These are phyloP conservation scores for Arctium lappa DNA, from an alignment of 129 eudicot genomes.

Conservation along the genomic window DNA sequence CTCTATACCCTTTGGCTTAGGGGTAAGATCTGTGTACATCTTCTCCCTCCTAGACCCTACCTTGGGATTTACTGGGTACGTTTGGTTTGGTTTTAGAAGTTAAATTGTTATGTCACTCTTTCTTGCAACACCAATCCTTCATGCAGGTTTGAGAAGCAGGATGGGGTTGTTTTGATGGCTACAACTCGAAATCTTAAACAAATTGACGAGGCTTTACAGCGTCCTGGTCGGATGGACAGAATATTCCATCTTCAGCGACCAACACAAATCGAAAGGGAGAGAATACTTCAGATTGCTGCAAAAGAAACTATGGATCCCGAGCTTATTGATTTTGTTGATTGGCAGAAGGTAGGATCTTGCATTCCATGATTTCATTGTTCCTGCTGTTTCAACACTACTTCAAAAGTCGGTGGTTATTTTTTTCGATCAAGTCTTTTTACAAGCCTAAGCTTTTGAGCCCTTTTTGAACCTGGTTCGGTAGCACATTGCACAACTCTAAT, in stretches of 20 bases:
- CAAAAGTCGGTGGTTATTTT: background rate
- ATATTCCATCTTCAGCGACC: constrained; percentile 83
- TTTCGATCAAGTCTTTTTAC: background rate
- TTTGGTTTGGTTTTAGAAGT: background rate
- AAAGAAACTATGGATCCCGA: constrained; percentile 85
- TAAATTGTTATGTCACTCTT: background rate
- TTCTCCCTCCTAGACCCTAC: background rate
- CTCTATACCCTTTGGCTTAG: background rate
- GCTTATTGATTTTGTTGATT: constrained; percentile 70
- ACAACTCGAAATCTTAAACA: constrained; percentile 70
- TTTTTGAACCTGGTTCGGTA: background rate
- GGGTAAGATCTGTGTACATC: background rate
- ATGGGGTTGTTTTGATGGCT: constrained; percentile 96
- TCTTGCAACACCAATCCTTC: background rate
- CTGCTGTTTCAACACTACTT: background rate
- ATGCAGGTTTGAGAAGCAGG: constrained; percentile 93
- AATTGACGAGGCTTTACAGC: constrained; percentile 82
- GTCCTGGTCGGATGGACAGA: constrained; percentile 99
- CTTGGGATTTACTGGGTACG: background rate
- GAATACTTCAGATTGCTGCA: constrained; percentile 67
- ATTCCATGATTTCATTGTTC: background rate
- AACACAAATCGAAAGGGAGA: constrained; percentile 78
- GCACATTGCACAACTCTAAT: background rate
- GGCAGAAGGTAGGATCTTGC: constrained; percentile 60
- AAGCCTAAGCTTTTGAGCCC: background rate